These are phyloP conservation scores for Monosporascus sp. DNA, from an alignment of 2,329 filamentous ascomycete genomes.

Conservation along the genomic window DNA sequence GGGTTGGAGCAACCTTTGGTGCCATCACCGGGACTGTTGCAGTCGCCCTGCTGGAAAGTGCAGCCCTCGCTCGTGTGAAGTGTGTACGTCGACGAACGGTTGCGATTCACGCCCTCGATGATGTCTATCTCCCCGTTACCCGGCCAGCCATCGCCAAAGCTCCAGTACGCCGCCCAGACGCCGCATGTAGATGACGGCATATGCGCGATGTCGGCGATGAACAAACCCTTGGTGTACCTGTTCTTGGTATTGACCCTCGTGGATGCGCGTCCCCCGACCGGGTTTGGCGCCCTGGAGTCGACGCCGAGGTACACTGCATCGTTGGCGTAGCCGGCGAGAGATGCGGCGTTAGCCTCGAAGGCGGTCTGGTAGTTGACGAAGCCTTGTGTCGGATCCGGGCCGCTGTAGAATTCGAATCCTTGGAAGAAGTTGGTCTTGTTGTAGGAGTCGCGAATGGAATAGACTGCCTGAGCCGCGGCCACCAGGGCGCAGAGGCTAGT, in stretches of 20 bases:
- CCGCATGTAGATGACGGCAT: slow-evolving; percentile 72
- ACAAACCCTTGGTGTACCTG: slow-evolving; percentile 63
- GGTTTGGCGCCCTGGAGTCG: slow-evolving; percentile 54
- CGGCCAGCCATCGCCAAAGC: slow-evolving; percentile 67
- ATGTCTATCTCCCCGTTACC: slow-evolving; percentile 71
- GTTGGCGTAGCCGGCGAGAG: slow-evolving; percentile 53
- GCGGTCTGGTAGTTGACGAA: slow-evolving; percentile 66
- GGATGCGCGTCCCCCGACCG: slow-evolving; percentile 58
- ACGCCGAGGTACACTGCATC: slow-evolving; percentile 64
- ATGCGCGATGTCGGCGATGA: slow-evolving; percentile 69
- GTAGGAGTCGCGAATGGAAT: slow-evolving; percentile 44
- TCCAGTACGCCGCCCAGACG: slow-evolving; percentile 72
- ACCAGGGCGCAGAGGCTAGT: slow-evolving; percentile 18
- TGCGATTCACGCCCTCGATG: slow-evolving; percentile 69
- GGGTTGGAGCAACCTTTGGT: slow-evolving; percentile 57
- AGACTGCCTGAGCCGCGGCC: slow-evolving; percentile 25
- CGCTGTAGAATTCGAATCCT: slow-evolving; percentile 51
- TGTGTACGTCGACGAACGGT: slow-evolving; percentile 56
- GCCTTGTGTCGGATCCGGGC: slow-evolving; percentile 66
- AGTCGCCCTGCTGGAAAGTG: slow-evolving; percentile 47
- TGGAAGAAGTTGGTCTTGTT: slow-evolving; percentile 52
- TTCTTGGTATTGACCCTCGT: slow-evolving; percentile 65
- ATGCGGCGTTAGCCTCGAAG: slow-evolving; percentile 49
- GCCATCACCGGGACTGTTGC: slow-evolving; percentile 45
- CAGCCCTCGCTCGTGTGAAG: slow-evolving; percentile 64